Percentiles rank a stretch among this genome's conserved stretches.
Conservation (phyloP, 768 basidiomycete genomes). For the Mycena vitilis region DNA sequence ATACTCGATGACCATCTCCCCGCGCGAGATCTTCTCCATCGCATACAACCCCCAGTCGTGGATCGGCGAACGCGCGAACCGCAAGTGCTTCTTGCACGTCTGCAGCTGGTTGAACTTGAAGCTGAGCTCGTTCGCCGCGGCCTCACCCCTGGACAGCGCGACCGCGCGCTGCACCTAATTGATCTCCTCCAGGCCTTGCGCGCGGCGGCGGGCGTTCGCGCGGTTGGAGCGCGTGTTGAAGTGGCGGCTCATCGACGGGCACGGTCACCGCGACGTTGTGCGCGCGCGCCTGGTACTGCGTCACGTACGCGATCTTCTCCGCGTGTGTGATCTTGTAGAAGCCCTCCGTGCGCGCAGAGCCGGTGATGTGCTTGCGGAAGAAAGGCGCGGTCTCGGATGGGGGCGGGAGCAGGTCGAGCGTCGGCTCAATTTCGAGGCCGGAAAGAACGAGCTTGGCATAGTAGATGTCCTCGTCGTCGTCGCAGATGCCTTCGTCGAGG, state of each 20-base stretch:
- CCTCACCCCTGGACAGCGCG: constrained; percentile 80
- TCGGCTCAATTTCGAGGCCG: constrained; percentile 46
- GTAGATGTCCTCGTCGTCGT: constrained; percentile 92
- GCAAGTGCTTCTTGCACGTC: constrained; percentile 96
- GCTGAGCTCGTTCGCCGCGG: constrained; percentile 73
- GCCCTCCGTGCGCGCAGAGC: constrained; percentile 93
- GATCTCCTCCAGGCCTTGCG: constrained; percentile 94
- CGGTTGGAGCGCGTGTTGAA: constrained; percentile 83
- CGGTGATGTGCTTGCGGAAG: constrained; percentile 84
- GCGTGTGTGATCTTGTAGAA: constrained; percentile 95
- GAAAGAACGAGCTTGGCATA: constrained; percentile 74
- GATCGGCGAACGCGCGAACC: constrained; percentile 94
- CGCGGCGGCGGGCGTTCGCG: constrained; percentile 90
- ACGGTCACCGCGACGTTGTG: constrained; percentile 56
- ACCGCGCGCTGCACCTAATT: constrained; percentile 89
- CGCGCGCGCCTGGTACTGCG: constrained; percentile 82
- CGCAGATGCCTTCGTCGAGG: constrained; percentile 67
- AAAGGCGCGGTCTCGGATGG: constrained; percentile 54
- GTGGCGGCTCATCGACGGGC: constrained; percentile 58
- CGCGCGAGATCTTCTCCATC: constrained; percentile 92
- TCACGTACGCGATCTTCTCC: constrained; percentile 92
- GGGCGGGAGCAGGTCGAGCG: constrained; percentile 37
- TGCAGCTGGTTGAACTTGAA: constrained; percentile 99
- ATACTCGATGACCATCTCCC: constrained; percentile 99
- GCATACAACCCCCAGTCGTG: constrained; percentile 99